Conservation (phyloP, 75 land plant genomes). For the Ceratopteris richardii region DNA sequence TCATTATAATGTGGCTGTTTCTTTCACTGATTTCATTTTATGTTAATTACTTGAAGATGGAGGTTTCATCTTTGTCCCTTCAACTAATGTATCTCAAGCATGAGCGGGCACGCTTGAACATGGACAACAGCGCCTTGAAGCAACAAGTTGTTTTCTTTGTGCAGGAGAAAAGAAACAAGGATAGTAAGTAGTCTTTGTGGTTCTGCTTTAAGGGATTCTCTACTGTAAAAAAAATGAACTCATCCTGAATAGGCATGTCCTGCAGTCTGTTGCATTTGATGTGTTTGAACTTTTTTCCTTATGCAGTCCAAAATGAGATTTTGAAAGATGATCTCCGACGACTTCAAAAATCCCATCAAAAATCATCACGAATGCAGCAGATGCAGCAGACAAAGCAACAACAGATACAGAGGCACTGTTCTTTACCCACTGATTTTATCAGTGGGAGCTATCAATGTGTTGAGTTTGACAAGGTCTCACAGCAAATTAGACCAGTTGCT, state of each 20-base stretch:
- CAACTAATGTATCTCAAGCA: conserved; percentile 49
- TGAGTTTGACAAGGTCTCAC: conserved; percentile 15
- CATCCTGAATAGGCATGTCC: too few relatives aligned
- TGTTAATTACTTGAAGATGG: conserved; percentile 25
- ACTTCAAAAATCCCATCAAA: conserved; percentile 10
- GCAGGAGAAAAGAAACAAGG: conserved; percentile 41
- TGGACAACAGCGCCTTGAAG: conserved; percentile 58
- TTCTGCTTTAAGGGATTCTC: too few relatives aligned
- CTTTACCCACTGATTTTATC: conserved; percentile 9
- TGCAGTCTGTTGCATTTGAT: too few relatives aligned
- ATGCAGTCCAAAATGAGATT: conserved; percentile 23
- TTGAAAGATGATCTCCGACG: conserved; percentile 19
- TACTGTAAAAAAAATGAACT: too few relatives aligned
- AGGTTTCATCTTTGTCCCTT: conserved; percentile 40
- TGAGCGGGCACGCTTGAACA: conserved; percentile 40
- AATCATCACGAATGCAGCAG: background rate
- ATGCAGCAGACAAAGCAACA: conserved; percentile 3
- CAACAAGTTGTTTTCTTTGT: conserved; percentile 38
- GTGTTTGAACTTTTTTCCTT: background rate
- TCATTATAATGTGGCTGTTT: background rate
- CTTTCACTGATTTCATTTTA: background rate
- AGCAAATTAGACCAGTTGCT: background rate
- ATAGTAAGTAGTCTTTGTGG: conserved; percentile 31
- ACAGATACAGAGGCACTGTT: conserved; percentile 9
- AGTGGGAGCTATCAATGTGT: too few relatives aligned